A percentile compares a stretch with the other conserved stretches of the same genome.
phyloP scores from a whole-genome alignment of 129 eudicot genomes.

The Solidago caesia region DNA sequence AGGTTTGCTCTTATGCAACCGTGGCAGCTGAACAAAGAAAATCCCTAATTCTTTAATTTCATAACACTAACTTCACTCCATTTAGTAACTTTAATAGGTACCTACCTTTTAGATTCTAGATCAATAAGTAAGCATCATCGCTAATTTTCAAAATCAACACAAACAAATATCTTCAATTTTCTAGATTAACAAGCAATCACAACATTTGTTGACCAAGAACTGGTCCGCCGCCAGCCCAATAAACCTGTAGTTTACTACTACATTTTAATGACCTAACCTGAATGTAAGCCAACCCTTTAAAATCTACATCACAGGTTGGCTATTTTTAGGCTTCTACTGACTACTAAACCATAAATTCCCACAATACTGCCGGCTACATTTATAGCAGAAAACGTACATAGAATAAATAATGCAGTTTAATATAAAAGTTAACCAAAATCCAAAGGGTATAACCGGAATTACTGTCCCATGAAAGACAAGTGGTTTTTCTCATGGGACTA shows the following conservation, averaged over 20 bases:
- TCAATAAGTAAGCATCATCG: background rate
- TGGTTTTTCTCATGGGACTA: conserved; percentile 33
- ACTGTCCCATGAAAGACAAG: conserved; percentile 33
- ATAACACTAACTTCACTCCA: background rate
- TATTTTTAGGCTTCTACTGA: too few relatives aligned
- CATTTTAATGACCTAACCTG: background rate
- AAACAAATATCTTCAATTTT: background rate
- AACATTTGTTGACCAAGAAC: background rate
- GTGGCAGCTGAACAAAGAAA: background rate
- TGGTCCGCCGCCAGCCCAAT: background rate
- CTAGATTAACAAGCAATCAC: background rate
- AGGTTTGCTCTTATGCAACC: background rate
- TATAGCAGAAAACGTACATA: background rate
- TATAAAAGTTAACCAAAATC: conserved; percentile 35
- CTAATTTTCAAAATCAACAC: too few relatives aligned
- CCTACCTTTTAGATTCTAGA: background rate
- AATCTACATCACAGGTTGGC: too few relatives aligned
- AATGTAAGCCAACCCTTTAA: background rate
- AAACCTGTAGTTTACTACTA: background rate
- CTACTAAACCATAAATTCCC: background rate
- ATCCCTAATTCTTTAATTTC: background rate
- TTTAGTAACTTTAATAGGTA: background rate
- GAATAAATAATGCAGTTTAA: conserved; percentile 35
- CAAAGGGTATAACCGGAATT: conserved; percentile 37
- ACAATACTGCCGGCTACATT: background rate